Evolutionary conservation across 352 stramenopile species (phyloP), one percentile per base, ranked within the genome.

Genomic region (Pythium volutum): DNA sequence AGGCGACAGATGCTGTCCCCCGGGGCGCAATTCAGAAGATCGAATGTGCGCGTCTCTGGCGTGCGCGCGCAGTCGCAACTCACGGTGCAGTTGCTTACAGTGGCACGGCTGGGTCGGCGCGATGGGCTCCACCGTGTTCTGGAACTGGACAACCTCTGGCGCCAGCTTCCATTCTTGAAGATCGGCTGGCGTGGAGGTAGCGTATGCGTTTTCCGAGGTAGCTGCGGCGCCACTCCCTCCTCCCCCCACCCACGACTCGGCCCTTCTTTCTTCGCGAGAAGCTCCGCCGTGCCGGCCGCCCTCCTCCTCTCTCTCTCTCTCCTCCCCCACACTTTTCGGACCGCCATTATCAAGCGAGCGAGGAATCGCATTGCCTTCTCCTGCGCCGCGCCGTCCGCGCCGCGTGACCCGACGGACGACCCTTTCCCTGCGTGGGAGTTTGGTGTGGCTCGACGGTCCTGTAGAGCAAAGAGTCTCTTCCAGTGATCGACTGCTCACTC

Each of bases 131-230:
- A 69, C 63, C 63, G 55, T 65, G 56, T 65, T 65, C 38, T 65
- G 56, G 43, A 42, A 57, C 25, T 27, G 20, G 43, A 39, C 41
- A 54, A 34, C 38, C 36, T 23, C 47, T 63, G 54, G 47, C 54
- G 60, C 47, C 39, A 64, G 62, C 55, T 69, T 69, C 62, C 55
- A 69, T 69, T 64, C 62, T 70, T 70, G 49, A 70, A 70, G 63
- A 62, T 63, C 38, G 53, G 36, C 47, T 61, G 51, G 51, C 42
- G 59, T 48, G 41, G 45, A 62, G 47, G 53, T 56, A 22, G 26
- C 18, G 22, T 41, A 62, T 65, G 29, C 54, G 46, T 20, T 70
- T 5, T 65, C 23, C 41, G 11, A 64, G 62, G 63, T 64, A 36
- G 16, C 31, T 27, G 26, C 16, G 27, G 20, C 25, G 31, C 14